Evolutionary conservation across 306 rosid genomes (phyloP).

Genomic region (Glycine latifolia): DNA sequence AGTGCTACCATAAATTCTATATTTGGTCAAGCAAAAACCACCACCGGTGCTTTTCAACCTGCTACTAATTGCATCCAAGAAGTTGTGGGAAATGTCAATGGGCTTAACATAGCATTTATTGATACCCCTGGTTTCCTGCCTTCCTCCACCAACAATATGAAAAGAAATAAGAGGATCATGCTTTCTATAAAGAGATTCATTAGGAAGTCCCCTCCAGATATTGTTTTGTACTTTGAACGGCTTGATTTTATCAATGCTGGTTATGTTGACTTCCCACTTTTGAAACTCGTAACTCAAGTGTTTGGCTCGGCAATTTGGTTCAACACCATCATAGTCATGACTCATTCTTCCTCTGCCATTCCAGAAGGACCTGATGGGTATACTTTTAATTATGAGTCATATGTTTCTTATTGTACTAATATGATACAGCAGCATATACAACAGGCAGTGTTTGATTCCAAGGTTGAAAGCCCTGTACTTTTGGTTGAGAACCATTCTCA

Average conservation of each 20-base stretch:
- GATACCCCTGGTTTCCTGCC: slow-evolving; percentile 96
- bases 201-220: slow-evolving; percentile 87
- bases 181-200: slow-evolving; percentile 79
- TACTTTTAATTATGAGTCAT: slow-evolving; percentile 71
- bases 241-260: slow-evolving; percentile 69
- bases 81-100: slow-evolving; percentile 78
- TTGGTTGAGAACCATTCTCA: slow-evolving; percentile 95
- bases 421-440: slow-evolving; percentile 79
- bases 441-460: slow-evolving; percentile 82
- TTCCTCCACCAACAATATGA: slow-evolving; percentile 60
- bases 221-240: slow-evolving; percentile 90
- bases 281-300: slow-evolving; percentile 81
- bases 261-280: slow-evolving; percentile 62
- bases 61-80: slow-evolving; percentile 83
- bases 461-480: slow-evolving; percentile 85
- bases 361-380: slow-evolving; percentile 84
- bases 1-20: slow-evolving; percentile 97
- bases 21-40: slow-evolving; percentile 76
- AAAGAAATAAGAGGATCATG: slow-evolving; percentile 86
- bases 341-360: slow-evolving; percentile 83
- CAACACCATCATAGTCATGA: slow-evolving; percentile 88
- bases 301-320: slow-evolving; percentile 94
- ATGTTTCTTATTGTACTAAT: slow-evolving; percentile 65
- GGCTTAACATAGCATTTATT: slow-evolving; percentile 72
- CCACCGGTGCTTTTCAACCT: slow-evolving; percentile 89